These are phyloP conservation scores for Eremomyces bilateralis DNA, from an alignment of 495 filamentous ascomycete genomes.

Conservation along the genomic window DNA sequence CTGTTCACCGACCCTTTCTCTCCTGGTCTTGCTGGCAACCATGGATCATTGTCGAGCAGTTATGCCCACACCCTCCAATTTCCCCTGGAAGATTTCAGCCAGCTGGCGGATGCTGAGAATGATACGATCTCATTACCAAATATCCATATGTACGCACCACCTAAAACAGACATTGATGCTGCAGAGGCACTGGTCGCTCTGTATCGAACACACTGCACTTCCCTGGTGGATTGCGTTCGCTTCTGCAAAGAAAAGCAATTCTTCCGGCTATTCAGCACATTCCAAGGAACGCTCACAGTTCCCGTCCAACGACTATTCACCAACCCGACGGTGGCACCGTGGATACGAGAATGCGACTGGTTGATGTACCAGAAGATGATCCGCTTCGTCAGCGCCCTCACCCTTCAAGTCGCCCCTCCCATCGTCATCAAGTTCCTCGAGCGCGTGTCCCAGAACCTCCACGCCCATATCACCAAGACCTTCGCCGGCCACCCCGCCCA, in stretches of 20 bases:
- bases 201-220: slow-evolving; percentile 86
- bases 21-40: slow-evolving; percentile 6
- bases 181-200: slow-evolving; percentile 62
- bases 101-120: slow-evolving; percentile 4
- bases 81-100: slow-evolving; percentile 26
- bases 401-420: slow-evolving; percentile 72
- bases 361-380: slow-evolving; percentile 94
- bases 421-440: slow-evolving; percentile 63
- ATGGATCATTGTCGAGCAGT: slow-evolving; percentile 7
- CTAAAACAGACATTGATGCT: slow-evolving; percentile 56
- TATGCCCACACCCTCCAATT: slow-evolving; percentile 43
- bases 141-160: slow-evolving; percentile 54
- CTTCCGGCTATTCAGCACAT: slow-evolving; percentile 84
- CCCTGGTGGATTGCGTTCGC: slow-evolving; percentile 79
- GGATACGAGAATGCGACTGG: slow-evolving; percentile 91
- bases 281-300: slow-evolving; percentile 86
- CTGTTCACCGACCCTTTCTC: slow-evolving; percentile 19
- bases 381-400: slow-evolving; percentile 61
- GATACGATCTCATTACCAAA: slow-evolving; percentile 42
- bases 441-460: slow-evolving; percentile 60
- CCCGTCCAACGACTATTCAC: slow-evolving; percentile 90
- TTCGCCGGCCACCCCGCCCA: slow-evolving; percentile 66
- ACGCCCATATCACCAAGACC: slow-evolving; percentile 51
- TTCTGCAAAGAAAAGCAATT: slow-evolving; percentile 91
- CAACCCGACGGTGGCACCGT: slow-evolving; percentile 58